Evolutionary conservation across 768 basidiomycete genomes (phyloP).

Genomic region (Lactifluus piperatus): DNA sequence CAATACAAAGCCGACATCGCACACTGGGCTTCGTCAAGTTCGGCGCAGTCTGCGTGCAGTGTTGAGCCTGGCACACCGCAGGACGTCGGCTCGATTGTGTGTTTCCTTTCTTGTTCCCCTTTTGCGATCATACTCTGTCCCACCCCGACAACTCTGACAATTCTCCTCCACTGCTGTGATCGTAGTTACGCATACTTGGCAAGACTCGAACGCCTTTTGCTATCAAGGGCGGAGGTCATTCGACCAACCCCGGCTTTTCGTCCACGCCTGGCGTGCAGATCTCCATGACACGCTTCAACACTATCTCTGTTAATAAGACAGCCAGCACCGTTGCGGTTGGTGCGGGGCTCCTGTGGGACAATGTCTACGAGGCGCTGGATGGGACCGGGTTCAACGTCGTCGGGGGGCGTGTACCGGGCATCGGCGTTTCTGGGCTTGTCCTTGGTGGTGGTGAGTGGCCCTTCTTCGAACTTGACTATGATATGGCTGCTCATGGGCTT

Average conservation of each 20-base stretch:
- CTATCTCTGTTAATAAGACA: neutral
- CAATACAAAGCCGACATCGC: slow-evolving; percentile 8
- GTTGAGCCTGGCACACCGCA: slow-evolving; percentile 19
- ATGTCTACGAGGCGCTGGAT: slow-evolving; percentile 22
- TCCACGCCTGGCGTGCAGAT: slow-evolving; percentile 25
- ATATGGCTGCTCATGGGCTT: neutral
- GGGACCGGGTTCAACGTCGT: slow-evolving; percentile 21
- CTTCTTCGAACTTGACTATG: neutral
- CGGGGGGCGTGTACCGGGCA: slow-evolving; percentile 21
- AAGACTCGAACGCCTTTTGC: slow-evolving; percentile 14
- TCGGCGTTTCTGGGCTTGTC: slow-evolving; percentile 23
- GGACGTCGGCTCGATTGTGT: slow-evolving; percentile 17
- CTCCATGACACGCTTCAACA: slow-evolving; percentile 21
- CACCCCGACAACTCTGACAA: neutral
- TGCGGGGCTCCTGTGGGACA: slow-evolving; percentile 24
- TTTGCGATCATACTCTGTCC: too few species aligned
- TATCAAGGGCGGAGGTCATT: slow-evolving; percentile 25
- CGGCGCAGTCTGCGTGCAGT: slow-evolving; percentile 13
- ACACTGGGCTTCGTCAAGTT: slow-evolving; percentile 15
- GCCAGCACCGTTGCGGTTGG: slow-evolving; percentile 17
- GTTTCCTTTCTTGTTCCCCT: neutral
- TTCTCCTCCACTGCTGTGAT: neutral
- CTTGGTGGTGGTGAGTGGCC: slow-evolving; percentile 23
- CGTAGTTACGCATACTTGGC: slow-evolving; percentile 5
- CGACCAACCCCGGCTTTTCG: slow-evolving; percentile 22